Evolutionary conservation across 2,329 filamentous ascomycete species (phyloP).

Genomic region (Ophiocordyceps sinensis): DNA sequence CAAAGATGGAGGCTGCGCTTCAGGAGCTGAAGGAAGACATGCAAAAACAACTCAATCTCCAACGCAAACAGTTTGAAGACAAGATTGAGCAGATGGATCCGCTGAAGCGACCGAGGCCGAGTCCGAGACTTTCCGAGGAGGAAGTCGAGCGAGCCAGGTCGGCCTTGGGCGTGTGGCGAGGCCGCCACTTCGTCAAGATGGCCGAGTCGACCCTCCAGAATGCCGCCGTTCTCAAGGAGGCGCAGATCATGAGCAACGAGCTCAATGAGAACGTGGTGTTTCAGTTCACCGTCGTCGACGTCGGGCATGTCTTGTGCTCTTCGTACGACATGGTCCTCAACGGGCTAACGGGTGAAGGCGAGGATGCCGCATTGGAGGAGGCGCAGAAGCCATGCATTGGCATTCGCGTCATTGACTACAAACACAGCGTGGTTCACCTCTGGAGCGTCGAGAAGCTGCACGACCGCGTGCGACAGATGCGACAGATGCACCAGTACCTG

Average conservation of each 20-base stretch:
- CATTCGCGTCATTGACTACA: conserved; percentile 82
- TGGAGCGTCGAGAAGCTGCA: conserved; percentile 93
- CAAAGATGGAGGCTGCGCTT: conserved; percentile 70
- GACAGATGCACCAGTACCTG: conserved; percentile 92
- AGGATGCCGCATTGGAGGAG: conserved; percentile 66
- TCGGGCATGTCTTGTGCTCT: conserved; percentile 77
- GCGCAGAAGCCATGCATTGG: conserved; percentile 81
- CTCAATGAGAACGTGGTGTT: conserved; percentile 88
- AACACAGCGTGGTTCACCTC: conserved; percentile 68
- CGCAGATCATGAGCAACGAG: conserved; percentile 94
- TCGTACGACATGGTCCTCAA: conserved; percentile 96
- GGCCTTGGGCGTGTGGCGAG: conserved; percentile 61
- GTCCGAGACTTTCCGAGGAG: conserved; percentile 51
- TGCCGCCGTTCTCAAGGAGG: conserved; percentile 80
- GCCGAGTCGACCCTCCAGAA: conserved; percentile 83
- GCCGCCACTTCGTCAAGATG: conserved; percentile 82
- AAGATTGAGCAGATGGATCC: conserved; percentile 66
- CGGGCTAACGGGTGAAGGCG: conserved; percentile 72
- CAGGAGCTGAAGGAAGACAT: conserved; percentile 72
- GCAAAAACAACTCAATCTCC: conserved; percentile 69
- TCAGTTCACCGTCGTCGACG: conserved; percentile 83
- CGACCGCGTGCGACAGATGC: conserved; percentile 78
- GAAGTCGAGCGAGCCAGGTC: conserved; percentile 58
- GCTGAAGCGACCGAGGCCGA: conserved; percentile 43
- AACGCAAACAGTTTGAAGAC: conserved; percentile 72